Evolutionary conservation across 371 early-diverging fungal genomes (phyloP).

Genomic region (Actinomucor elegans): DNA sequence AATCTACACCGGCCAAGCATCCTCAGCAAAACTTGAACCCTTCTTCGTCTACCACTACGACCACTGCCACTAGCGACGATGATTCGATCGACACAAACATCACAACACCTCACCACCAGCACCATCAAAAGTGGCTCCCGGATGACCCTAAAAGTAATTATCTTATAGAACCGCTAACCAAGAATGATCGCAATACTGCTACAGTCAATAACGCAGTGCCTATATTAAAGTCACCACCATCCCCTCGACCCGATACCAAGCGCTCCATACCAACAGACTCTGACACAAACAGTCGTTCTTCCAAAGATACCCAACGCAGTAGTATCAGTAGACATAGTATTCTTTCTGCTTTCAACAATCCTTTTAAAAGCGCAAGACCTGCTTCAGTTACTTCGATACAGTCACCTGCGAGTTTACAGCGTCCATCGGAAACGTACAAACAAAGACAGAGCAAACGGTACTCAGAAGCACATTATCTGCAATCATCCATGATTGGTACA

Average conservation of each 20-base stretch:
- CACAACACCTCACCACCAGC: slow-evolving; percentile 4
- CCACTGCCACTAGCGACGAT: slow-evolving; percentile 7
- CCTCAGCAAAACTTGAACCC: neutral
- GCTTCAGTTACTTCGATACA: slow-evolving; percentile 4
- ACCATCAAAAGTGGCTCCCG: slow-evolving; percentile 1
- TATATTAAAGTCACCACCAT: slow-evolving; percentile 14
- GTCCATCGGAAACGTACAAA: slow-evolving; percentile 30
- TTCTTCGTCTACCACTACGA: slow-evolving; percentile 4
- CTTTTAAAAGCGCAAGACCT: slow-evolving; percentile 17
- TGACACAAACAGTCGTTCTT: neutral
- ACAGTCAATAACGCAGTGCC: slow-evolving; percentile 2
- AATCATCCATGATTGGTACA: neutral
- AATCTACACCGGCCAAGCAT: neutral
- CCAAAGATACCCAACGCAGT: slow-evolving; percentile 10
- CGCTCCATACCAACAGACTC: neutral
- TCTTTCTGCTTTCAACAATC: slow-evolving; percentile 10
- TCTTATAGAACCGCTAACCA: neutral
- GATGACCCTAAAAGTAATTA: neutral
- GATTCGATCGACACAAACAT: slow-evolving; percentile 5
- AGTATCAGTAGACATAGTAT: slow-evolving; percentile 15
- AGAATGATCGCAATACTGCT: neutral
- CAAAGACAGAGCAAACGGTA: slow-evolving; percentile 27
- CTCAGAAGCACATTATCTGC: slow-evolving; percentile 8
- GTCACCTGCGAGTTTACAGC: slow-evolving; percentile 4
- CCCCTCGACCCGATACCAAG: neutral